These are phyloP conservation scores for Trichoderma sp. DNA, from an alignment of 2,329 filamentous ascomycete species.

Conservation along the genomic window DNA sequence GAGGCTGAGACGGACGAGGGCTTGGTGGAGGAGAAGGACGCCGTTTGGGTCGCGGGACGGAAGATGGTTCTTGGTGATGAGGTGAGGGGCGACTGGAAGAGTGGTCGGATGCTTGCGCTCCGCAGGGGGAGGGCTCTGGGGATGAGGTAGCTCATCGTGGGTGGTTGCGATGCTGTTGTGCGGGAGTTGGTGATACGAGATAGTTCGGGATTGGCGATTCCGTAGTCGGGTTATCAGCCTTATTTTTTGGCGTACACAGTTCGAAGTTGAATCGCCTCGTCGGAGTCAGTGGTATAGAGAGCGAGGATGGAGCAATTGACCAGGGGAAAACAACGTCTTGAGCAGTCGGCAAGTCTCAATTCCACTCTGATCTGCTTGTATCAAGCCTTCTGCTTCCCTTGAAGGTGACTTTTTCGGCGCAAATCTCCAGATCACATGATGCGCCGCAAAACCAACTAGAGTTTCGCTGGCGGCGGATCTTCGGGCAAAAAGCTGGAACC, in stretches of 20 bases:
- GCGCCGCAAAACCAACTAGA: constrained; percentile 19
- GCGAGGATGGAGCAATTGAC: neutral
- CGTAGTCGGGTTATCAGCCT: neutral
- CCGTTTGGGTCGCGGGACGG: constrained; percentile 30
- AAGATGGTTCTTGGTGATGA: constrained; percentile 29
- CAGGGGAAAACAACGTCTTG: neutral
- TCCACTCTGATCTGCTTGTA: neutral
- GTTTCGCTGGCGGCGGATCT: constrained; percentile 36
- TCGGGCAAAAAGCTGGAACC: constrained; percentile 36
- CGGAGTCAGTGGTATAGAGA: neutral
- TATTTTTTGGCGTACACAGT: neutral
- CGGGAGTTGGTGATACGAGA: neutral
- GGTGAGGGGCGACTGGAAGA: constrained; percentile 17
- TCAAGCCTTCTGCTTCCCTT: constrained; percentile 1
- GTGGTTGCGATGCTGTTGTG: neutral
- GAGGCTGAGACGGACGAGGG: constrained; percentile 28
- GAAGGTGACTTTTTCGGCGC: constrained; percentile 27
- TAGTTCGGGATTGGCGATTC: neutral
- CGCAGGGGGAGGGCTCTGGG: constrained; percentile 34
- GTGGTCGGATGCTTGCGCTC: constrained; percentile 27
- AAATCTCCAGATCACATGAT: constrained; percentile 47
- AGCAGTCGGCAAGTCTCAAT: neutral
- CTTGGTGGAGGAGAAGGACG: constrained; percentile 32
- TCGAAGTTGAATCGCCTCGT: neutral
- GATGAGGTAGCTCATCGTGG: constrained; percentile 37